Evolutionary conservation across 2,329 filamentous ascomycete species (phyloP).

Genomic region (Colletotrichum filicis): DNA sequence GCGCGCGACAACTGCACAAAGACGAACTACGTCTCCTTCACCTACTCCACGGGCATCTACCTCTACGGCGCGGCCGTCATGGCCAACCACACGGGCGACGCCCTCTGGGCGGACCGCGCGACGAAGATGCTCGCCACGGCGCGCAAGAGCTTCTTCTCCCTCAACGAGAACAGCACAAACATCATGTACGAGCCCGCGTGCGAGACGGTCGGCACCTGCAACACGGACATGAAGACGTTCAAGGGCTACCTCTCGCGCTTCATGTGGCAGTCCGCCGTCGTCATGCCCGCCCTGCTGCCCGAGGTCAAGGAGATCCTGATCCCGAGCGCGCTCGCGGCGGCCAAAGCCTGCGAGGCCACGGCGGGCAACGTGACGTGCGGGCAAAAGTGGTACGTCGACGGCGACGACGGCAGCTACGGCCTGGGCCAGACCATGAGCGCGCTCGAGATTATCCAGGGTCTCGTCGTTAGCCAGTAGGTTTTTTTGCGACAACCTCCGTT

Average conservation of each 20-base stretch:
- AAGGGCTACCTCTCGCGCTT: slow-evolving; percentile 76
- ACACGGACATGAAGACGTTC: slow-evolving; percentile 73
- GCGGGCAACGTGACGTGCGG: slow-evolving; percentile 64
- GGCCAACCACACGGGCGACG: slow-evolving; percentile 67
- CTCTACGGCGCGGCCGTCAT: slow-evolving; percentile 73
- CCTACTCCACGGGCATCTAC: slow-evolving; percentile 74
- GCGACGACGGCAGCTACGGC: slow-evolving; percentile 64
- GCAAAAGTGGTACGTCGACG: slow-evolving; percentile 70
- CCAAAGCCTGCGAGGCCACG: slow-evolving; percentile 66
- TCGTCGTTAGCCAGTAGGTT: slow-evolving; percentile 57
- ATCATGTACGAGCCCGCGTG: slow-evolving; percentile 76
- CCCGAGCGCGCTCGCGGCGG: slow-evolving; percentile 66
- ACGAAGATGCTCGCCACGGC: slow-evolving; percentile 61
- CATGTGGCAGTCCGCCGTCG: slow-evolving; percentile 67
- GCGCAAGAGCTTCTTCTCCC: slow-evolving; percentile 63
- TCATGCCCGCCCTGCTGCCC: slow-evolving; percentile 64
- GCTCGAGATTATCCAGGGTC: slow-evolving; percentile 70
- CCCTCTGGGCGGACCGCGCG: slow-evolving; percentile 65
- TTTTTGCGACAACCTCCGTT: background rate
- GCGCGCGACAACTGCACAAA: slow-evolving; percentile 63
- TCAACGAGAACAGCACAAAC: slow-evolving; percentile 62
- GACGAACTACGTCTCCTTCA: slow-evolving; percentile 68
- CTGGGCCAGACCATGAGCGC: slow-evolving; percentile 74
- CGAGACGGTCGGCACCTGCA: slow-evolving; percentile 67
- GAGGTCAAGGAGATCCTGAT: slow-evolving; percentile 60